A percentile compares a stretch with the other conserved stretches of the same genome.
Evolutionary conservation across 169 alveolate genomes (phyloP).

Genomic region (Eimeria acervulina): DNA sequence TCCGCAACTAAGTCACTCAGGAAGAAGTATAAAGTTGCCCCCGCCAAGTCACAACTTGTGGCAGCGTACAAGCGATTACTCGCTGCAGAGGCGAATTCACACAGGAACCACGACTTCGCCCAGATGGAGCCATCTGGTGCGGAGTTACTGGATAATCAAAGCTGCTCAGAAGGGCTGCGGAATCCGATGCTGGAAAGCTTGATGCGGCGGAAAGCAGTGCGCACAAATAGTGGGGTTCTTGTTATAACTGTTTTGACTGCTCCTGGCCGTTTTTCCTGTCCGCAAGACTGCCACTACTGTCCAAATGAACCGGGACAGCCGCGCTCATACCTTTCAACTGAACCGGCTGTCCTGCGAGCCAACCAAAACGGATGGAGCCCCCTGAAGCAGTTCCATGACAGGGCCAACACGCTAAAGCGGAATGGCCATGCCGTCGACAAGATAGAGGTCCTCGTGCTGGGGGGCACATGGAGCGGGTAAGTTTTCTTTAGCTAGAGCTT

Average conservation of each 20-base stretch:
- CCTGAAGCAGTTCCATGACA: conserved; percentile 94
- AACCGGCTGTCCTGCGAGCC: conserved; percentile 97
- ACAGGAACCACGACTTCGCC: neutral
- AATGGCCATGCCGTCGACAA: conserved; percentile 96
- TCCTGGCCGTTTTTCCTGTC: conserved; percentile 96
- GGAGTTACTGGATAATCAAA: conserved; percentile 59
- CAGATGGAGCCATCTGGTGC: neutral
- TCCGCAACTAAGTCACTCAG: conserved; percentile 82
- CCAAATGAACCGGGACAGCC: conserved; percentile 98
- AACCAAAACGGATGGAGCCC: conserved; percentile 96
- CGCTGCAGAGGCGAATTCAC: conserved; percentile 48
- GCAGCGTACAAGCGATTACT: conserved; percentile 86
- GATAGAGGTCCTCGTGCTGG: conserved; percentile 95
- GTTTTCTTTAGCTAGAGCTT: neutral
- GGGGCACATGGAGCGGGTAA: conserved; percentile 96
- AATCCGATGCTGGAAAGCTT: conserved; percentile 86
- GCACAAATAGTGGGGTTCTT: conserved; percentile 95
- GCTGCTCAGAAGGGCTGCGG: conserved; percentile 73
- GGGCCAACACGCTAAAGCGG: conserved; percentile 94
- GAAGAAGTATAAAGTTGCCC: conserved; percentile 83
- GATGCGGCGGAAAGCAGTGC: conserved; percentile 91
- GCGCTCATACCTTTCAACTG: conserved; percentile 96
- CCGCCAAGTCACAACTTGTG: conserved; percentile 87
- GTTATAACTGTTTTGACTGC: conserved; percentile 97
- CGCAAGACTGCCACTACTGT: conserved; percentile 96